Evolutionary conservation across 2,329 filamentous ascomycete genomes (phyloP), one percentile per base, ranked within the genome.

Genomic region (Diatrype stigma): DNA sequence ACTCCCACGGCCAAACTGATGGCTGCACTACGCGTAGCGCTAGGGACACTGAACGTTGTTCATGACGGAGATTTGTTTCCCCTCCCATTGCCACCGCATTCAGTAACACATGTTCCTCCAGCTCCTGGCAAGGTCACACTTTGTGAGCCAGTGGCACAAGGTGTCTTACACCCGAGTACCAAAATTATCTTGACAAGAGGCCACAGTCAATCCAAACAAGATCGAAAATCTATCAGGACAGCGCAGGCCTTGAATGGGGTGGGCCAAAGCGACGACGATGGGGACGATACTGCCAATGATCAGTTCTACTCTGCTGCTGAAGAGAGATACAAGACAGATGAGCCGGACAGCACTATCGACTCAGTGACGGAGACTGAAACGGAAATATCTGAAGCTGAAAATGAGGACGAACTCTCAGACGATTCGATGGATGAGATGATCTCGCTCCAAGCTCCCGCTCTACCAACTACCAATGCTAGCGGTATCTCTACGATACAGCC

Each of bases 381-480:
- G 3, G 84, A 89, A 54, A 67, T 80, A 8, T 86, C 84, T 2
- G 82, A 78, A 11, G 72, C 73, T 5, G 84, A 88, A 50, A 85
- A 86, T n/a, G 86, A 80, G 54, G 89, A 93, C 59, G 75, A 79
- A 7, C 75, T 93, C 16, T 96, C 93, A 0, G 92, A 96, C 67
- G 93, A 96, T 65, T 94, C 90, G 0, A 81, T 90, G 74, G 92
- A 96, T 57, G 91, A 96, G 54, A 89, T 96, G 80, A 96, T 97
- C 48, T 95, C 91, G 3, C 77, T 97, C 30, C 86, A 87, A 57
- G 86, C 87, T 1, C 93, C 93, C 1, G 81, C 86, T 26, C 73
- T 96, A 16, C 85, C 89, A 1, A 81, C 90, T n/a, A 84, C 88
- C 23, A 84, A 84, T 50, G 87, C 87, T 1, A 93, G 90, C 46